Base-by-base conservation (phyloP, 116 monocot species). In the Trichopus zeylanicus region DNA sequence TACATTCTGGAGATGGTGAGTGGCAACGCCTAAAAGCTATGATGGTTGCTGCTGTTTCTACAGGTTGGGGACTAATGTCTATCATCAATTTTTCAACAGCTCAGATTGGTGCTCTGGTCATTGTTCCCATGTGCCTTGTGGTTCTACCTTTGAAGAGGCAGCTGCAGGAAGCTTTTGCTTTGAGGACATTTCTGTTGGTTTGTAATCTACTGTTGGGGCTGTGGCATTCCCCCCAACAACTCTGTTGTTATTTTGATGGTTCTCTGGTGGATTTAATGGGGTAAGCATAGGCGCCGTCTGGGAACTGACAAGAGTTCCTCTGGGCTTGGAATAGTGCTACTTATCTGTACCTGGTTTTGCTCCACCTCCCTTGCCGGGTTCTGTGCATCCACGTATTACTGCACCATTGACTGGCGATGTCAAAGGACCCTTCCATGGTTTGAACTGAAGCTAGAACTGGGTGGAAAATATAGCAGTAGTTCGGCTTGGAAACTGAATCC, bases 281-380 rank as follows among this genome's bases (percentile, higher is more conserved):
- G 61, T 67, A 4, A 26, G 52, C 38, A 31, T 86, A n/a, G 81
- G 77, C 7, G 52, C 54, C 22, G 85, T 93, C 48, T 93, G 93
- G 93, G 73, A 73, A 31, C 75, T 60, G 69, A 53, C 80, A n/a
- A 29, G 76, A 80, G 42, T 67, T 72, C 30, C 62, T 93, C n/a
- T 89, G 89, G 89, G 57, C 39, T 48, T 93, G 93, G 93, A 86
- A 83, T 57, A 94, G 89, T 34, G 89, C 89, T 7, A 94, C 86
- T 2, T 94, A 89, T 74, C 57, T 89, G 28, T 94, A 89, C 34
- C 19, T 89, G 31, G 19, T 85, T 23, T 39, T 80, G 52, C 65
- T 94, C 22, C 89, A 94, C 80, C 83, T 94, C 29, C 89, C 93
- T 52, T 93, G 83, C 53, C 89, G 93, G 93, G 73, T 80, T 75